These are phyloP conservation scores for Trichosanthes cucumerina DNA, from an alignment of 306 rosid genomes.

Conservation along the genomic window DNA sequence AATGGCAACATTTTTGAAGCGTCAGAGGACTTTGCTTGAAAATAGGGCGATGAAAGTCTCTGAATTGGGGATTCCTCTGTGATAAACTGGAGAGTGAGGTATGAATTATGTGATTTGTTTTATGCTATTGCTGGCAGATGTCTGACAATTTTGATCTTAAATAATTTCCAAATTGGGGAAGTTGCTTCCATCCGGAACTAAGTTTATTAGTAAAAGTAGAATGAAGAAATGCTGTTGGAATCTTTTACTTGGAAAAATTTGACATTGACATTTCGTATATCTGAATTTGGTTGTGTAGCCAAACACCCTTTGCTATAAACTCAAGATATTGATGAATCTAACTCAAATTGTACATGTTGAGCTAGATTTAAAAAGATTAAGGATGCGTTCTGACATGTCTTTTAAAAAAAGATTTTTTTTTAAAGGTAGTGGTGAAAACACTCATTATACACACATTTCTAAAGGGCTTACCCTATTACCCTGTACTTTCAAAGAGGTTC, in stretches of 20 bases:
- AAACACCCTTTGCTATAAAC: not conserved
- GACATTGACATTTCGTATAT: not conserved
- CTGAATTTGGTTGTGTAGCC: not conserved
- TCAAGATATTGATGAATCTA: not conserved
- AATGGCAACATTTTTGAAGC: slow-evolving; percentile 42
- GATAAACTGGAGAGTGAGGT: slow-evolving; percentile 14
- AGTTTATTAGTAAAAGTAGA: not conserved
- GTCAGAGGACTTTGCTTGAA: slow-evolving; percentile 41
- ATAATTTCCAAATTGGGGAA: not conserved
- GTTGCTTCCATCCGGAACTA: not conserved
- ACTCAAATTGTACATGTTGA: not conserved
- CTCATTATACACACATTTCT: no score
- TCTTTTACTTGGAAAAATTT: not conserved
- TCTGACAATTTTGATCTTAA: not conserved
- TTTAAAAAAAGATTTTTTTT: not conserved
- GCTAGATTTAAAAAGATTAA: not conserved
- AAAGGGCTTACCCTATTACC: no score
- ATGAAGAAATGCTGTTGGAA: not conserved
- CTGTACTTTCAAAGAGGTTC: no score
- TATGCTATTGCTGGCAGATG: not conserved
- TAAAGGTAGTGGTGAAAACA: no score
- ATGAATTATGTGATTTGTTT: not conserved
- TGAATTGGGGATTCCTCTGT: slow-evolving; percentile 61
- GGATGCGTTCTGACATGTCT: not conserved
- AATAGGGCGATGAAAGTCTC: slow-evolving; percentile 60